Conservation (phyloP, 1,284 basidiomycete species). For the Ganoderma lingzhi region DNA sequence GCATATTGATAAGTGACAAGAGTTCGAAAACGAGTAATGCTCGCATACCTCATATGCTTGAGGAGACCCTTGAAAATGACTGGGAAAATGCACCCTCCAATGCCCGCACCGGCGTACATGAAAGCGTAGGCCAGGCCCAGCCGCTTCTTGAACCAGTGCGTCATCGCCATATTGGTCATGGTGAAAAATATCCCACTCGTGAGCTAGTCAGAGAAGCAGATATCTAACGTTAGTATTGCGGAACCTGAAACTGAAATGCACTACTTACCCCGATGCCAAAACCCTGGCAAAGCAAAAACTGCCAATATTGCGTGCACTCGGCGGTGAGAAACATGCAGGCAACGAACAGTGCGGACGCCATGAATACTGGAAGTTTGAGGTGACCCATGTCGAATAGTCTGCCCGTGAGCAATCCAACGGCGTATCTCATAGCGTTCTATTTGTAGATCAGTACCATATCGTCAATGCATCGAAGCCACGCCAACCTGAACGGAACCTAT, state of each 20-base stretch:
- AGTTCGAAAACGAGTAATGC: background rate
- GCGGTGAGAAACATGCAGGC: slow-evolving; percentile 55
- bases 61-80: slow-evolving; percentile 49
- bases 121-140: slow-evolving; percentile 49
- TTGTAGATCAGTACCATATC: background rate
- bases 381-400: slow-evolving; percentile 60
- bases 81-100: slow-evolving; percentile 54
- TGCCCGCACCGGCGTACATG: slow-evolving; percentile 46
- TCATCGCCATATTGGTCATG: slow-evolving; percentile 10
- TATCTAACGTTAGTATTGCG: background rate
- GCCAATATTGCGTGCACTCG: slow-evolving; percentile 59
- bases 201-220: background rate
- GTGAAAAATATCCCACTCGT: slow-evolving; percentile 3
- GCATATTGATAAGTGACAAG: background rate
- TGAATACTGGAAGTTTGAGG: slow-evolving; percentile 48
- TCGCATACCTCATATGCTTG: slow-evolving; percentile 40
- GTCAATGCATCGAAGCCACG: background rate
- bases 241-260: background rate
- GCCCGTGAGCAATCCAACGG: slow-evolving; percentile 35
- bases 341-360: slow-evolving; percentile 45
- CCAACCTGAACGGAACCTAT: background rate
- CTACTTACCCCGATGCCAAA: slow-evolving; percentile 48
- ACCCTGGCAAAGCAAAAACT: slow-evolving; percentile 58
- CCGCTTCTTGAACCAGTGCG: slow-evolving; percentile 56
- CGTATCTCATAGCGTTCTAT: background rate